Percentiles rank a stretch among this genome's conserved stretches.
Evolutionary conservation across 2,329 filamentous ascomycete genomes (phyloP).

Genomic region (Talaromyces sp.): DNA sequence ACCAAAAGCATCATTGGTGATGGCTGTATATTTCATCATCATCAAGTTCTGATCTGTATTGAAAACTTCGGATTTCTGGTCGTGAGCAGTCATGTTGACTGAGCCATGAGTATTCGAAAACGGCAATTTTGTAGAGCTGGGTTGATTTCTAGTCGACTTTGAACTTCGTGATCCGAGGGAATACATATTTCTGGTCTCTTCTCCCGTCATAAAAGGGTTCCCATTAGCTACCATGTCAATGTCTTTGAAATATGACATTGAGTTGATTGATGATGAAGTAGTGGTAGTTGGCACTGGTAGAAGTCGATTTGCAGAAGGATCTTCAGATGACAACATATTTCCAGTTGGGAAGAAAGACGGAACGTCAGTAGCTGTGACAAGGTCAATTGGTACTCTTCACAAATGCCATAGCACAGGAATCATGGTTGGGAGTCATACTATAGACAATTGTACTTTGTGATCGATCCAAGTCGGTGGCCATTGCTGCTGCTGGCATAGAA

Average conservation of each 20-base stretch:
- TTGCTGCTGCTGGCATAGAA: constrained; percentile 21
- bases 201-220: background rate
- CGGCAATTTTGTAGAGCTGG: background rate
- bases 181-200: background rate
- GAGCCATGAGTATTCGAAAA: background rate
- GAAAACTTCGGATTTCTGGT: background rate
- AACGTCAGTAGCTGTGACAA: constrained; percentile 27
- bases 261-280: constrained; percentile 20
- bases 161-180: background rate
- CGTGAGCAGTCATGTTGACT: background rate
- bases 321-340: constrained; percentile 24
- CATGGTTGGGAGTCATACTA: constrained; percentile 22
- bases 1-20: background rate
- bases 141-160: background rate
- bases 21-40: constrained; percentile 1
- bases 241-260: constrained; percentile 12
- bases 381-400: constrained; percentile 25
- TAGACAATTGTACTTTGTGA: constrained; percentile 26
- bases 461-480: constrained; percentile 19
- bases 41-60: background rate
- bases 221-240: background rate
- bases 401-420: constrained; percentile 14
- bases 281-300: constrained; percentile 36
- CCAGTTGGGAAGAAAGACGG: constrained; percentile 26
- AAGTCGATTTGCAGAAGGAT: constrained; percentile 31